These are phyloP conservation scores for Firmiana major DNA, from an alignment of 345 rosid species.

Conservation along the genomic window DNA sequence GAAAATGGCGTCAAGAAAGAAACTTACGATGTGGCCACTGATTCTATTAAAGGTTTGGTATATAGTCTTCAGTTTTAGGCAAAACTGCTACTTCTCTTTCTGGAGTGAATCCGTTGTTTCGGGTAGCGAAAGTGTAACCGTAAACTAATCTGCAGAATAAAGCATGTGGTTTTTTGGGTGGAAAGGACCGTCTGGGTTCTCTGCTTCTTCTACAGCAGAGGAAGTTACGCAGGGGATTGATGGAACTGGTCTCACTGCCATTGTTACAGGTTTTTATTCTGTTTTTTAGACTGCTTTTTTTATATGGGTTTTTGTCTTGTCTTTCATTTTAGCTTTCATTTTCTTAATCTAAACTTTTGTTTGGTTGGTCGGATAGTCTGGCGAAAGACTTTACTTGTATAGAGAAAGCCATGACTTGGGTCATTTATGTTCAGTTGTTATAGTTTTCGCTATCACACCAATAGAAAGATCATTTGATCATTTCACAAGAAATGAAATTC, in stretches of 20 bases:
- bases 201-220: constrained; percentile 13
- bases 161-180: constrained; percentile 18
- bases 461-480: background rate
- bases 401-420: background rate
- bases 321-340: background rate
- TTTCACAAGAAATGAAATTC: background rate
- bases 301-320: background rate
- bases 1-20: no score
- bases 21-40: no score
- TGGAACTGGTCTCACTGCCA: constrained; percentile 45
- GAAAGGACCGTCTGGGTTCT: constrained; percentile 16
- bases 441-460: background rate
- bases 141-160: background rate
- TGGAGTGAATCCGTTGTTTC: background rate
- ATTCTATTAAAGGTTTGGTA: no score
- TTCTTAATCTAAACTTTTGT: background rate
- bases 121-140: background rate
- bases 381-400: background rate
- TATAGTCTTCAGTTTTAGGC: no score
- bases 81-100: background rate
- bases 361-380: background rate
- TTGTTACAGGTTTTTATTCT: constrained; percentile 33
- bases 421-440: background rate
- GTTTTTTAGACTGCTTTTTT: background rate
- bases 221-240: constrained; percentile 43